A percentile compares a stretch with the other conserved stretches of the same genome.
These are phyloP conservation scores for Meyerozyma carpophila DNA, from an alignment of 1,139 yeast species.

Conservation along the genomic window DNA sequence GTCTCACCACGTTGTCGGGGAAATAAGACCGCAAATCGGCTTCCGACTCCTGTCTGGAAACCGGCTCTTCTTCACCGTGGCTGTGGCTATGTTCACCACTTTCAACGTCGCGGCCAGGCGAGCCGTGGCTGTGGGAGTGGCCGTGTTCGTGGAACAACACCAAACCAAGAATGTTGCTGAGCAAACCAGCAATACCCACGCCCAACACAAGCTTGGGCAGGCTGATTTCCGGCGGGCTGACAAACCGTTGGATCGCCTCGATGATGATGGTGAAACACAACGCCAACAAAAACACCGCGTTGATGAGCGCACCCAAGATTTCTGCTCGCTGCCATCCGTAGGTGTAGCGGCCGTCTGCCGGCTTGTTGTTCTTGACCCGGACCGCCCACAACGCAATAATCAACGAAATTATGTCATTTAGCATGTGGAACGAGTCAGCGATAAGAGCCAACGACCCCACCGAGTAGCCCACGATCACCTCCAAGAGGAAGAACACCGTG, in stretches of 20 bases:
- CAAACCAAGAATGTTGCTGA: slow-evolving; percentile 79
- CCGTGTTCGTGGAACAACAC: slow-evolving; percentile 91
- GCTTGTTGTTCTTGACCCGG: slow-evolving; percentile 72
- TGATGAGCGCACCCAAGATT: slow-evolving; percentile 86
- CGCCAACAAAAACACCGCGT: slow-evolving; percentile 89
- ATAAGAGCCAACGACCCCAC: slow-evolving; percentile 89
- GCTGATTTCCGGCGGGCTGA: slow-evolving; percentile 71
- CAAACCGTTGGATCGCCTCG: slow-evolving; percentile 87
- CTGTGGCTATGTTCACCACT: slow-evolving; percentile 14
- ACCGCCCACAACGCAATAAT: slow-evolving; percentile 97
- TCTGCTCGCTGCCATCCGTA: slow-evolving; percentile 98
- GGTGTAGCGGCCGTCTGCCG: slow-evolving; percentile 84
- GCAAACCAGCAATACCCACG: slow-evolving; percentile 80
- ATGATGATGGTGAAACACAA: slow-evolving; percentile 86
- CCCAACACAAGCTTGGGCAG: slow-evolving; percentile 75
- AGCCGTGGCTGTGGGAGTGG: slow-evolving; percentile 51
- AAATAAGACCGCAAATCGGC: slow-evolving; percentile 28
- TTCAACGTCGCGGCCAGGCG: slow-evolving; percentile 5
- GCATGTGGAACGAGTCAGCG: slow-evolving; percentile 97
- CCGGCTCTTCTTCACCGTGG: slow-evolving; percentile 18
- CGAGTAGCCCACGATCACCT: slow-evolving; percentile 78
- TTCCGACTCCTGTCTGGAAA: slow-evolving; percentile 13
- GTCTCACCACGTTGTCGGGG: slow-evolving; percentile 35
- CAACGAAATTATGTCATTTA: slow-evolving; percentile 87
- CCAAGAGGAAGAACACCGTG: slow-evolving; percentile 77